A percentile compares a stretch with the other conserved stretches of the same genome.
Conservation (phyloP, 1,284 basidiomycete genomes). For the Boletus austroedulis region DNA sequence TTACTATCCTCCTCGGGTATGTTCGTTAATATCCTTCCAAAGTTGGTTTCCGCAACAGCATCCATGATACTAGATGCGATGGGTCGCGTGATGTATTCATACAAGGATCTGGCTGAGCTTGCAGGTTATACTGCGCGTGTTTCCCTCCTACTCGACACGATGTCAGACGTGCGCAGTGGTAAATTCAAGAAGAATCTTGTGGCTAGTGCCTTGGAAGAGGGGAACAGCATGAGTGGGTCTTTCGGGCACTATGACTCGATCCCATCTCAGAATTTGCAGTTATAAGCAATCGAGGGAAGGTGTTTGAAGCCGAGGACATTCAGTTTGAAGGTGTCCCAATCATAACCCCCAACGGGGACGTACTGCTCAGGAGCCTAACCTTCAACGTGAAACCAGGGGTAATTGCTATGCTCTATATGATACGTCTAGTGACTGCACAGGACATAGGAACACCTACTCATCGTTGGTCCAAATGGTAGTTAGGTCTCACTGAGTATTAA, state of each 20-base stretch:
- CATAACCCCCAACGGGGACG: slow-evolving; percentile 93
- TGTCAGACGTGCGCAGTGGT: slow-evolving; percentile 83
- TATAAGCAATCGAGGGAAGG: slow-evolving; percentile 73
- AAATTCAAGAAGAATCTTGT: slow-evolving; percentile 89
- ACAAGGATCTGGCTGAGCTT: slow-evolving; percentile 94
- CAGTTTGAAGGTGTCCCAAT: slow-evolving; percentile 93
- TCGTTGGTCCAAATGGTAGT: slow-evolving; percentile 87
- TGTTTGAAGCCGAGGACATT: slow-evolving; percentile 86
- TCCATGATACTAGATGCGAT: slow-evolving; percentile 59
- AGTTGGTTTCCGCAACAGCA: background rate
- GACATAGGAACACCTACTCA: slow-evolving; percentile 79
- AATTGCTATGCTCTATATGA: slow-evolving; percentile 25
- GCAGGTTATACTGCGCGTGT: slow-evolving; percentile 96
- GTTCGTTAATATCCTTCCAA: slow-evolving; percentile 1
- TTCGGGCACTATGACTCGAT: background rate
- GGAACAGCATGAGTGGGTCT: slow-evolving; percentile 73
- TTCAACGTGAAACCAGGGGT: slow-evolving; percentile 91
- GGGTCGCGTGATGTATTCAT: slow-evolving; percentile 90
- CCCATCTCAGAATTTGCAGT: slow-evolving; percentile 46
- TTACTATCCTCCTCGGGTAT: slow-evolving; percentile 77
- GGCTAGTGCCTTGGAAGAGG: slow-evolving; percentile 70
- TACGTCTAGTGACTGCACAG: background rate
- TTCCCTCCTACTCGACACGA: slow-evolving; percentile 85
- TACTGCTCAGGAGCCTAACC: slow-evolving; percentile 80
- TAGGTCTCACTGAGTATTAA: slow-evolving; percentile 1